Conservation (phyloP, 1,284 basidiomycete species). For the Neonothopanus nambi region DNA sequence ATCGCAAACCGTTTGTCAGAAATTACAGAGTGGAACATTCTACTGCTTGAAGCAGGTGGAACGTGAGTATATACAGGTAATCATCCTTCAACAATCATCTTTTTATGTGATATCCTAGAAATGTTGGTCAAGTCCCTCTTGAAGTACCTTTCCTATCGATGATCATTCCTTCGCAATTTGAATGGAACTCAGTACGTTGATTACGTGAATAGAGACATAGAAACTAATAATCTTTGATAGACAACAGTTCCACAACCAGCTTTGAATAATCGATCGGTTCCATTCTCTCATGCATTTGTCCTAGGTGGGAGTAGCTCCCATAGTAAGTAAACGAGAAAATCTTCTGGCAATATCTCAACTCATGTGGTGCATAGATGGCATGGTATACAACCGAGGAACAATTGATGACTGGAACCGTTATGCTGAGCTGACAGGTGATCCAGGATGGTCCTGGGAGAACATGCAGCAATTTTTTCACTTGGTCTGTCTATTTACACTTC, state of each 20-base stretch:
- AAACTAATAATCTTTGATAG: slow-evolving; percentile 28
- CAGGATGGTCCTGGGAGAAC: too few species aligned
- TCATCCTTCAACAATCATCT: neutral
- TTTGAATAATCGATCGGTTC: slow-evolving; percentile 23
- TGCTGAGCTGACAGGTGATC: too few species aligned
- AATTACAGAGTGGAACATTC: slow-evolving; percentile 3
- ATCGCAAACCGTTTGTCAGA: slow-evolving; percentile 11
- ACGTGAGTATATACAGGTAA: neutral
- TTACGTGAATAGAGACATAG: neutral
- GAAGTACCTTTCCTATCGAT: slow-evolving; percentile 22
- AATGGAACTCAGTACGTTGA: slow-evolving; percentile 34
- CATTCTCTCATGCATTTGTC: slow-evolving; percentile 23
- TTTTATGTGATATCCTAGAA: slow-evolving; percentile 15
- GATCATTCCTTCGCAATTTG: slow-evolving; percentile 18
- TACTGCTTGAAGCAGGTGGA: too few species aligned
- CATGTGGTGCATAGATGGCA: too few species aligned
- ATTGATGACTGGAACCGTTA: too few species aligned
- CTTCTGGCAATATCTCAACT: too few species aligned
- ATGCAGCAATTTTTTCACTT: too few species aligned
- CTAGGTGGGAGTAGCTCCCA: slow-evolving; percentile 33
- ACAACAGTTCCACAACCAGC: slow-evolving; percentile 30
- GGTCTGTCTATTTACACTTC: too few species aligned
- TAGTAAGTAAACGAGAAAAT: slow-evolving; percentile 30
- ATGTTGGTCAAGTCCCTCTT: slow-evolving; percentile 19
- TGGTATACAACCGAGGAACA: too few species aligned